A percentile compares a stretch with the other conserved stretches of the same genome.
These are phyloP conservation scores for Lepidopterella palustris DNA, from an alignment of 495 filamentous ascomycete genomes.

Conservation along the genomic window DNA sequence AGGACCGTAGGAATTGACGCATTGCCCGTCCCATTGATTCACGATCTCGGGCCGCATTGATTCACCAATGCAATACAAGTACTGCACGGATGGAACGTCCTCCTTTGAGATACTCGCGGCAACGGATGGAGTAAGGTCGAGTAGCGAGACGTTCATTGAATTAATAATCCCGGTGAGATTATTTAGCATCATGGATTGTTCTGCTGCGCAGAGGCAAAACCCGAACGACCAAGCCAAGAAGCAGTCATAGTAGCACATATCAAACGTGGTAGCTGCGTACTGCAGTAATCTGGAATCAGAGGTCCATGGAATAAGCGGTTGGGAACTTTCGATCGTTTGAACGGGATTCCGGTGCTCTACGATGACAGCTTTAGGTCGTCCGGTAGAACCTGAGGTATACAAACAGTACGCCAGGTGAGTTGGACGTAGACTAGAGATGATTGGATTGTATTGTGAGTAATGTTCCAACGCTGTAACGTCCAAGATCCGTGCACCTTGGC, in stretches of 20 bases:
- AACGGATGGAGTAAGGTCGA: slow-evolving; percentile 42
- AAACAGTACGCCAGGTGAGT: slow-evolving; percentile 37
- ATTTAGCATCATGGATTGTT: slow-evolving; percentile 30
- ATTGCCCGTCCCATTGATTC: slow-evolving; percentile 20
- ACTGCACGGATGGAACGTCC: slow-evolving; percentile 34
- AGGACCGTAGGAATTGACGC: slow-evolving; percentile 32
- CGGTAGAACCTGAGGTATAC: slow-evolving; percentile 41
- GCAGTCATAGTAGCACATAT: slow-evolving; percentile 44
- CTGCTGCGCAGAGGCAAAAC: slow-evolving; percentile 38
- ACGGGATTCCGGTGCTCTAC: slow-evolving; percentile 38
- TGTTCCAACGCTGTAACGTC: slow-evolving; percentile 4
- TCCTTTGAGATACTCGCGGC: slow-evolving; percentile 28
- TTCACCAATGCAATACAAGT: slow-evolving; percentile 39
- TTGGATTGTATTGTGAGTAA: slow-evolving; percentile 8
- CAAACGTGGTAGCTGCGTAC: slow-evolving; percentile 42
- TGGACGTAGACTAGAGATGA: neutral
- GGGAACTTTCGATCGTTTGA: slow-evolving; percentile 36
- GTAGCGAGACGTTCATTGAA: slow-evolving; percentile 28
- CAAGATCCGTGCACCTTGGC: neutral
- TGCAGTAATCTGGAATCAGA: slow-evolving; percentile 33
- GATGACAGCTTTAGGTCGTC: slow-evolving; percentile 38
- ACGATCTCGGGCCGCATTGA: slow-evolving; percentile 20
- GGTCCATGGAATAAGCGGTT: slow-evolving; percentile 34
- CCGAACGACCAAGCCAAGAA: slow-evolving; percentile 42
- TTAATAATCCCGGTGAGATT: slow-evolving; percentile 32